Evolutionary conservation across 345 rosid species (phyloP), one percentile per base, ranked within the genome.

Genomic region (Linum trigynum): DNA sequence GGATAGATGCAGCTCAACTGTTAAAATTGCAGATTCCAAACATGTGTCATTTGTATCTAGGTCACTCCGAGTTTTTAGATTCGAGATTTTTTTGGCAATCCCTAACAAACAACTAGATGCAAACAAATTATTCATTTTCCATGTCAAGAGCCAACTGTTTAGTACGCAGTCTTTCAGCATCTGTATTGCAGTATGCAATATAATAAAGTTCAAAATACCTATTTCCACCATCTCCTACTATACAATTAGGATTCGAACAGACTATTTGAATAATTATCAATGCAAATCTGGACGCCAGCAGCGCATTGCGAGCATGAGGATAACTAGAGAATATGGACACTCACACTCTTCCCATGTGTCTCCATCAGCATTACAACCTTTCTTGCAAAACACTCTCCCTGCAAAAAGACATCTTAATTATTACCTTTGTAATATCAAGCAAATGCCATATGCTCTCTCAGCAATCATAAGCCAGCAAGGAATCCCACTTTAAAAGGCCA

Each of bases 311-410:
- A 12, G 51, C 50, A 62, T 55, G 59, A 67, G 66, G 51, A 17
- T 38, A 38, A 32, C 63, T 9, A 73, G 12, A 74, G 65, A 48
- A 50, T 12, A 43, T 63, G 67, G 77, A 57, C 61, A 71, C 99
- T 83, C 80, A 88, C 99, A 94, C 73, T 94, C 97, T 76, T 90
- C 97, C 88, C 89, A 94, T 17, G 96, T 80, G 41, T 90, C 96
- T 67, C 92, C 88, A 12, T 88, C 92, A 4, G 92, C 65, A 61
- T 75, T 81, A 62, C 99, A 94, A 5, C 91, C 99, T 75, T 94
- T 94, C 72, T 94, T 94, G 90, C 99, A 94, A 72, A 94, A 94
- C n/a, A 94, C 95, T 76, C 99, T 85, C 99, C 99, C 99, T 94
- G 75, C 71, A 63, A 50, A 73, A 73, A 74, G 6, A 63, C 56